These are phyloP conservation scores for Prunus yedoensis DNA, from an alignment of 331 rosid genomes.

Conservation along the genomic window DNA sequence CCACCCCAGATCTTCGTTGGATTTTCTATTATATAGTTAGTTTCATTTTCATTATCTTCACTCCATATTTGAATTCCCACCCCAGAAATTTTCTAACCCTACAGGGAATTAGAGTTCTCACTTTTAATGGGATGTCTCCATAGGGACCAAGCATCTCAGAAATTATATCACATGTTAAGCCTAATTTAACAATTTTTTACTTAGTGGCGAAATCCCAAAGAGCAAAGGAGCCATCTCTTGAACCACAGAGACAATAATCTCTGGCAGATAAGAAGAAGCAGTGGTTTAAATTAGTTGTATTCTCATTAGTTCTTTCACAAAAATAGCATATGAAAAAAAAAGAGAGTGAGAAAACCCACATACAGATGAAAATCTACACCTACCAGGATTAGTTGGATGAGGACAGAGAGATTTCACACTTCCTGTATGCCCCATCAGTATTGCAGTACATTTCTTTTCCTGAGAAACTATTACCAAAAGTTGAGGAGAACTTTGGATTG, in stretches of 20 bases:
- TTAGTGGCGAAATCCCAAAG: too few species aligned
- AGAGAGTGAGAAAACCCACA: not conserved
- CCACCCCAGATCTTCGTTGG: too few species aligned
- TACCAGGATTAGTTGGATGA: conserved; percentile 83
- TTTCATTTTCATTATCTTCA: too few species aligned
- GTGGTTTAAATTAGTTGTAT: not conserved
- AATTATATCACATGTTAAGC: too few species aligned
- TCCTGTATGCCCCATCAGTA: conserved; percentile 72
- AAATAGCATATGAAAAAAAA: not conserved
- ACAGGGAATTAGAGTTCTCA: too few species aligned
- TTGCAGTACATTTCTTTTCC: conserved; percentile 64
- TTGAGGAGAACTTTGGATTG: not conserved
- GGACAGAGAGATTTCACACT: conserved; percentile 84
- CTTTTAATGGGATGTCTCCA: too few species aligned
- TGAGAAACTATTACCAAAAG: conserved; percentile 1
- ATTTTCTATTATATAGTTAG: too few species aligned
- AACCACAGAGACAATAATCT: conserved; percentile 75
- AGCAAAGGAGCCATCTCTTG: conserved; percentile 94
- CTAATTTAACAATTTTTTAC: too few species aligned
- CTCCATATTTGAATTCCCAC: too few species aligned
- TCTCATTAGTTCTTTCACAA: conserved; percentile 2
- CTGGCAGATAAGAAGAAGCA: conserved; percentile 30
- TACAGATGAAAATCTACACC: not conserved
- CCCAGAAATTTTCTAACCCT: too few species aligned
- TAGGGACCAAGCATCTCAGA: too few species aligned